Percentiles rank a stretch among this genome's conserved stretches.
These are phyloP conservation scores for Shiraia sp. DNA, from an alignment of 2,329 filamentous ascomycete species.

Conservation along the genomic window DNA sequence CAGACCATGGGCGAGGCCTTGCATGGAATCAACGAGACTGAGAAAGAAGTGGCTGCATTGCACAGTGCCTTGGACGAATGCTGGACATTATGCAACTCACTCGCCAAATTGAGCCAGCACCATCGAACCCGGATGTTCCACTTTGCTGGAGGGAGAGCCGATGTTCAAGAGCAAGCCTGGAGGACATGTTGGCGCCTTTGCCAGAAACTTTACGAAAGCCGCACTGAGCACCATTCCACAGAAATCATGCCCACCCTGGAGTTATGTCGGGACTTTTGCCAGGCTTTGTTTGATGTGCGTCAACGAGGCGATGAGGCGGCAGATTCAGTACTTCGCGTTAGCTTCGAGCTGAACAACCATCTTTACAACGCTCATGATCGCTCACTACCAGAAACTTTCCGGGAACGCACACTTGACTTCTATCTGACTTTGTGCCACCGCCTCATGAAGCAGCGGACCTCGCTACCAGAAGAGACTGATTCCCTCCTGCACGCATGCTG, in stretches of 20 bases:
- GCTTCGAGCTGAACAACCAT: slow-evolving; percentile 94
- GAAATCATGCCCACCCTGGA: slow-evolving; percentile 78
- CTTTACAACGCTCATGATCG: slow-evolving; percentile 90
- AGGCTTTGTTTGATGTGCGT: slow-evolving; percentile 85
- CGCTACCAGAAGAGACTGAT: slow-evolving; percentile 79
- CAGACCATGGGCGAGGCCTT: slow-evolving; percentile 56
- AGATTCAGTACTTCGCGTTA: slow-evolving; percentile 87
- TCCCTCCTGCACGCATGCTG: slow-evolving; percentile 84
- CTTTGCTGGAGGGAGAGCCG: slow-evolving; percentile 68
- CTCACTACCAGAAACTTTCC: slow-evolving; percentile 80
- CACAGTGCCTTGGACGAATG: slow-evolving; percentile 80
- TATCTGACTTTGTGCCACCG: slow-evolving; percentile 93
- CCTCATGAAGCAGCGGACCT: slow-evolving; percentile 90
- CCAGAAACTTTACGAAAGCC: slow-evolving; percentile 82
- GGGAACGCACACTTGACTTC: slow-evolving; percentile 88
- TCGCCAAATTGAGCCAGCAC: slow-evolving; percentile 81
- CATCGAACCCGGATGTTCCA: slow-evolving; percentile 80
- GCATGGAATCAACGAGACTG: slow-evolving; percentile 61
- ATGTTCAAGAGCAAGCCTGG: slow-evolving; percentile 87
- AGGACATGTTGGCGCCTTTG: slow-evolving; percentile 93
- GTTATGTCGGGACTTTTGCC: slow-evolving; percentile 88
- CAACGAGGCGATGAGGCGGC: slow-evolving; percentile 75
- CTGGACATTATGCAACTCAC: slow-evolving; percentile 91
- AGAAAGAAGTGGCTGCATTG: slow-evolving; percentile 69
- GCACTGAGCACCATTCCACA: slow-evolving; percentile 69